These are phyloP conservation scores for Talaromyces sp. DNA, from an alignment of 2,329 filamentous ascomycete species.

Conservation along the genomic window DNA sequence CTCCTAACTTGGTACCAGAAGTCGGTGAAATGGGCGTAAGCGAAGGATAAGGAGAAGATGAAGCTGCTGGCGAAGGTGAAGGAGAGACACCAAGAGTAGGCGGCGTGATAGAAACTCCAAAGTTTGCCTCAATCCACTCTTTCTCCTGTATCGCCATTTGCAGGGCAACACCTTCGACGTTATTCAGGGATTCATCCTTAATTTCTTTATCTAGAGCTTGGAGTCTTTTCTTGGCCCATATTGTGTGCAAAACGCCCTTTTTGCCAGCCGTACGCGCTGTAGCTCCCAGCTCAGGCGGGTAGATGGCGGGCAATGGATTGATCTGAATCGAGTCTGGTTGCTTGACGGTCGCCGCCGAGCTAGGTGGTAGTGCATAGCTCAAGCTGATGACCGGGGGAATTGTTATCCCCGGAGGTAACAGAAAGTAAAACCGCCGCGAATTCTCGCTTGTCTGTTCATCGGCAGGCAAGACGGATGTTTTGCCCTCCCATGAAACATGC, in stretches of 20 bases:
- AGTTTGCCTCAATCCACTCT: conserved; percentile 78
- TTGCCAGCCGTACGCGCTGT: conserved; percentile 62
- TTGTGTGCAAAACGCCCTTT: conserved; percentile 78
- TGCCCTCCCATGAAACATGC: conserved; percentile 80
- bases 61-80: conserved; percentile 16
- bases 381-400: conserved; percentile 70
- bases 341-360: conserved; percentile 27
- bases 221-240: conserved; percentile 81
- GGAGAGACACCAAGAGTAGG: conserved; percentile 25
- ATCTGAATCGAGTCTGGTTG: conserved; percentile 51
- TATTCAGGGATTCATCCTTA: conserved; percentile 62
- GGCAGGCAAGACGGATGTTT: conserved; percentile 63
- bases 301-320: conserved; percentile 81
- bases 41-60: conserved; percentile 29
- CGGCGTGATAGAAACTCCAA: conserved; percentile 53
- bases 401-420: conserved; percentile 65
- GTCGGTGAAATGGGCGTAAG: conserved; percentile 58
- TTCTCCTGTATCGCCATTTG: conserved; percentile 80
- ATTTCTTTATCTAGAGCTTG: conserved; percentile 73
- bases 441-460: conserved; percentile 51
- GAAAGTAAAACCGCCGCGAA: conserved; percentile 67
- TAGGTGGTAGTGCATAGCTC: conserved; percentile 44
- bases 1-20: conserved; percentile 63
- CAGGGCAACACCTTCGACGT: conserved; percentile 74
- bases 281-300: conserved; percentile 66